Evolutionary conservation across 352 stramenopile species (phyloP).

Genomic region (Phytophthora citricola): DNA sequence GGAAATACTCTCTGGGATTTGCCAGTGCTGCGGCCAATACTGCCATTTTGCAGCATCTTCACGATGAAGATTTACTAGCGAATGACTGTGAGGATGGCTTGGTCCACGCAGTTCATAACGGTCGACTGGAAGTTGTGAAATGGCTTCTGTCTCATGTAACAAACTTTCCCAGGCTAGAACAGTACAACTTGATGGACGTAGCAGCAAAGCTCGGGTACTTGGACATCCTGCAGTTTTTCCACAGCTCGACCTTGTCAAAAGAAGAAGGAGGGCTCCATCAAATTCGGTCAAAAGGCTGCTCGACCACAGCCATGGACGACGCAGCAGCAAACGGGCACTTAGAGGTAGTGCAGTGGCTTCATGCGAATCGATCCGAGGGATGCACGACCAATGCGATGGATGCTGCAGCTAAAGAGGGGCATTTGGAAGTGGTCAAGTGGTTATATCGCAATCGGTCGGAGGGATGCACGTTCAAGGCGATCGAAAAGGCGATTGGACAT

Average conservation of each 20-base stretch:
- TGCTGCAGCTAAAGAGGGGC: not conserved
- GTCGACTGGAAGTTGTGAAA: not conserved
- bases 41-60: not conserved
- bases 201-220: not conserved
- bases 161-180: not conserved
- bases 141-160: not conserved
- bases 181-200: not conserved
- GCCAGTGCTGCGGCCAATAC: too few relatives aligned
- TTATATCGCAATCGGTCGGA: not conserved
- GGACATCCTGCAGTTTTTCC: not conserved
- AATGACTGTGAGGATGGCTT: not conserved
- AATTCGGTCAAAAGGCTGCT: conserved; percentile 5
- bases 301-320: conserved; percentile 1
- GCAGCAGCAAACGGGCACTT: conserved; percentile 6
- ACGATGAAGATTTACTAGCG: not conserved
- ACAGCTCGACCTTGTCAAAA: not conserved
- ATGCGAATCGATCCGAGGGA: not conserved
- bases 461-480: conserved; percentile 1
- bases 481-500: not conserved
- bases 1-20: not conserved
- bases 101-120: not conserved
- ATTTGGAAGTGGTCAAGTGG: conserved; percentile 9
- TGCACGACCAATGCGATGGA: conserved; percentile 10
- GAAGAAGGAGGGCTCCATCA: not conserved
- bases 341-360: conserved; percentile 8